A percentile compares a stretch with the other conserved stretches of the same genome.
These are phyloP conservation scores for Coelastrella sp. DNA, from an alignment of 139 green algal genomes.

Conservation along the genomic window DNA sequence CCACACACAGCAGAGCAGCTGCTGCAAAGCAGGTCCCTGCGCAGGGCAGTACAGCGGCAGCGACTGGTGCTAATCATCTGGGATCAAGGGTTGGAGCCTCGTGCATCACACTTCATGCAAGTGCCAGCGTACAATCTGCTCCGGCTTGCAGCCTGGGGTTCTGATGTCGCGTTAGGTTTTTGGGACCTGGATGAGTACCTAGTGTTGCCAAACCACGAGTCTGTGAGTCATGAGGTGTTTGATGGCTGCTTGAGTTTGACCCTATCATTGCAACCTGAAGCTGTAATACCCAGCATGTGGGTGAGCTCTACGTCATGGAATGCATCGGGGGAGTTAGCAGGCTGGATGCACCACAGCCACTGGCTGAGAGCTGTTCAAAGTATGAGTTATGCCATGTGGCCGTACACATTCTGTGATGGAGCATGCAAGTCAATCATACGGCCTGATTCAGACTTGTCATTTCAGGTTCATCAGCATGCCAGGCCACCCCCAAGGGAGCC, in stretches of 20 bases:
- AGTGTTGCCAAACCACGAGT: constrained; percentile 17
- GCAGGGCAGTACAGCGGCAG: background rate
- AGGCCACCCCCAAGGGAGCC: background rate
- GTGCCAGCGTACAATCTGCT: constrained; percentile 42
- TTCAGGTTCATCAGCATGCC: constrained; percentile 41
- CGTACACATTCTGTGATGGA: constrained; percentile 32
- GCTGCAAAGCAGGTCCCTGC: background rate
- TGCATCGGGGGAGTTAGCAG: background rate
- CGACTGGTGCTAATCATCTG: constrained; percentile 31
- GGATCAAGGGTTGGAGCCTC: constrained; percentile 13
- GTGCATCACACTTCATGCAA: constrained; percentile 32
- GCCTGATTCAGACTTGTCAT: constrained; percentile 8
- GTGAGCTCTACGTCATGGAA: background rate
- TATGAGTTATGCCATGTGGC: constrained; percentile 42
- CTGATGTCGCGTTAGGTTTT: background rate
- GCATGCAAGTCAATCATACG: constrained; percentile 35
- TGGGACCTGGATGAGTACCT: constrained; percentile 47
- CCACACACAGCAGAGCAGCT: constrained; percentile 14
- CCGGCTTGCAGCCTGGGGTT: constrained; percentile 6
- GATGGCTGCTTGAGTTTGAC: background rate
- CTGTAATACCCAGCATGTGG: constrained; percentile 14
- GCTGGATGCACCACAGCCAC: constrained; percentile 27
- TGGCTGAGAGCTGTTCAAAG: constrained; percentile 14
- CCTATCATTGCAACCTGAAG: background rate
- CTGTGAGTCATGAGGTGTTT: constrained; percentile 4